phyloP scores from a whole-genome alignment of 2,329 filamentous ascomycete genomes.

The Didymella arachidicola region DNA sequence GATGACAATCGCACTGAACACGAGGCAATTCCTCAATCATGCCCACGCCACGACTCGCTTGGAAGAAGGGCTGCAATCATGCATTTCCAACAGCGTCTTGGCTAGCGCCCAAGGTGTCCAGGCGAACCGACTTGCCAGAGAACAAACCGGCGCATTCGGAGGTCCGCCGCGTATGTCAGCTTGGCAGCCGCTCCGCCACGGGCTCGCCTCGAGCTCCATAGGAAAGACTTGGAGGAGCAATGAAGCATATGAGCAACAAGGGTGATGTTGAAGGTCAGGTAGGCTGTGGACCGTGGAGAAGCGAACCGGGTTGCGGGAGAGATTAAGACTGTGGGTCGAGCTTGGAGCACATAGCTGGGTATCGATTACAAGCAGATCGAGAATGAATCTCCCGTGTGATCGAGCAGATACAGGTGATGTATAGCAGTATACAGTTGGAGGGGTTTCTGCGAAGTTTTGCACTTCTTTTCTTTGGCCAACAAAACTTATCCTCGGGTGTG shows the following conservation, averaged over 20 bases:
- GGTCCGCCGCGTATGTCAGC: constrained; percentile 5
- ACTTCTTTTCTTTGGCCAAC: background rate
- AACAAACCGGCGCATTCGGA: constrained; percentile 10
- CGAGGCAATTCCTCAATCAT: background rate
- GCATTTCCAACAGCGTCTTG: constrained; percentile 25
- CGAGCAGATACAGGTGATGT: background rate
- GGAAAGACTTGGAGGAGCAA: background rate
- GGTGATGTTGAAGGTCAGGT: constrained; percentile 3
- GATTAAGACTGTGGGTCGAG: constrained; percentile 13
- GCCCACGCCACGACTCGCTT: constrained; percentile 21
- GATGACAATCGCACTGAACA: background rate
- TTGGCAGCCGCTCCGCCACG: constrained; percentile 9
- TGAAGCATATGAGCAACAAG: background rate
- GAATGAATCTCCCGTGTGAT: constrained; percentile 4
- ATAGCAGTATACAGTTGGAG: background rate
- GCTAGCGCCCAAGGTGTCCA: constrained; percentile 23
- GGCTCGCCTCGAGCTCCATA: constrained; percentile 12
- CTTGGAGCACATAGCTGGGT: constrained; percentile 19
- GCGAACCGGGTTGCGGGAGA: constrained; percentile 3
- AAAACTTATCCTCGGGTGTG: background rate
- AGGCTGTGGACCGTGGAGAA: constrained; percentile 17
- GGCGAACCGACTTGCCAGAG: constrained; percentile 33
- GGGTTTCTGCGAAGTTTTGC: background rate
- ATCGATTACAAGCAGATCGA: constrained; percentile 20
- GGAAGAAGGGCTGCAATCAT: constrained; percentile 20